A percentile compares a stretch with the other conserved stretches of the same genome.
Evolutionary conservation across 2,329 filamentous ascomycete species (phyloP).

Genomic region (Stemphylium lycopersici): DNA sequence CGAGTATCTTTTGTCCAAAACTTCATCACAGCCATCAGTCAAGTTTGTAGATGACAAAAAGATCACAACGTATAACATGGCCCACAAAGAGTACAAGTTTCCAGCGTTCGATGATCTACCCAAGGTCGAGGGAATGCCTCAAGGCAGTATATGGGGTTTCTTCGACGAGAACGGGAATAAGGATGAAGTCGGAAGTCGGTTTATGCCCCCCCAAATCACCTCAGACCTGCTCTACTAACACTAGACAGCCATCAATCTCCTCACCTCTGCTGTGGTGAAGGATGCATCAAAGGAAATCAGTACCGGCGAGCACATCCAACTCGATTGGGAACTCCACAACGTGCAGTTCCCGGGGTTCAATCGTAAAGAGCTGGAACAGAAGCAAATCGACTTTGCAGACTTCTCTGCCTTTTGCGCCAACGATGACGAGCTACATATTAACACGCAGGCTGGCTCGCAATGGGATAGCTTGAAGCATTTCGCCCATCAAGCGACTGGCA

Average conservation of each 20-base stretch:
- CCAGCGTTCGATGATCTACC: conserved; percentile 44
- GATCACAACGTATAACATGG: conserved; percentile 2
- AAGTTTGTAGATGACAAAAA: neutral
- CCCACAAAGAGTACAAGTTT: conserved; percentile 26
- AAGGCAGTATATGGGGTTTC: conserved; percentile 44
- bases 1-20: neutral
- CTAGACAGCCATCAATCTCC: conserved; percentile 39
- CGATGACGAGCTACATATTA: conserved; percentile 43
- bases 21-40: neutral
- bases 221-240: conserved; percentile 27
- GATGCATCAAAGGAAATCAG: conserved; percentile 59
- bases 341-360: conserved; percentile 62
- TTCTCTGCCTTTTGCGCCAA: conserved; percentile 31
- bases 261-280: conserved; percentile 60
- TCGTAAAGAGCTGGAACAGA: conserved; percentile 58
- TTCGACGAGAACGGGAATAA: conserved; percentile 47
- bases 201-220: neutral
- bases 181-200: conserved; percentile 61
- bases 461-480: conserved; percentile 48
- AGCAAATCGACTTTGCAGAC: conserved; percentile 55
- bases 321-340: conserved; percentile 64
- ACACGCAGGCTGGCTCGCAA: conserved; percentile 43
- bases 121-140: conserved; percentile 40
- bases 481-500: conserved; percentile 37
- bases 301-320: conserved; percentile 58